A percentile compares a stretch with the other conserved stretches of the same genome.
These are phyloP conservation scores for Candida fluviatilis DNA, from an alignment of 805 yeast genomes.

Conservation along the genomic window DNA sequence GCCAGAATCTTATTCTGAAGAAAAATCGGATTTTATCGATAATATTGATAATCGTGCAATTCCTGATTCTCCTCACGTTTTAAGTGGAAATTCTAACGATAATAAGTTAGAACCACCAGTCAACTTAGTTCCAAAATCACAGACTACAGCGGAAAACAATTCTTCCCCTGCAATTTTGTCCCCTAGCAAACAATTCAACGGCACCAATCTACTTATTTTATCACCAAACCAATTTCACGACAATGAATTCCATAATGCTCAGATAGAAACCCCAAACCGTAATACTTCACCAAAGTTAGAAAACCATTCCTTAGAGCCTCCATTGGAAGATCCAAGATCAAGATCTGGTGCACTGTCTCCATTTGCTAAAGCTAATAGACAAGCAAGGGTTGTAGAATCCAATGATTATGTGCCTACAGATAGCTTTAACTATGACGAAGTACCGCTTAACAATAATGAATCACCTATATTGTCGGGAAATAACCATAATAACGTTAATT, in stretches of 20 bases:
- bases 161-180: background rate
- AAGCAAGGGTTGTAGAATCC: constrained; percentile 42
- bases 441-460: background rate
- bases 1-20: constrained; percentile 1
- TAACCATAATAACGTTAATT: constrained; percentile 4
- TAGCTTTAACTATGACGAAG: constrained; percentile 9
- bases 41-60: constrained; percentile 14
- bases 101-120: constrained; percentile 15
- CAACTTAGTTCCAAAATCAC: constrained; percentile 9
- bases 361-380: constrained; percentile 39
- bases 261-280: constrained; percentile 7
- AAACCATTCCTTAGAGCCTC: constrained; percentile 5
- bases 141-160: background rate
- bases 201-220: constrained; percentile 31
- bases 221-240: constrained; percentile 38
- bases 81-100: constrained; percentile 1
- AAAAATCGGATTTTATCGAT: constrained; percentile 16
- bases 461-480: background rate
- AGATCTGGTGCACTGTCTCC: constrained; percentile 36
- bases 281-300: constrained; percentile 3
- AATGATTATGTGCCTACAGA: constrained; percentile 14
- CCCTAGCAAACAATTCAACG: constrained; percentile 6
- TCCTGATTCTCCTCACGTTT: constrained; percentile 13
- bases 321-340: constrained; percentile 15
- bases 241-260: constrained; percentile 25